phyloP scores from a whole-genome alignment of 768 basidiomycete species.

The Asterophora parasitica region DNA sequence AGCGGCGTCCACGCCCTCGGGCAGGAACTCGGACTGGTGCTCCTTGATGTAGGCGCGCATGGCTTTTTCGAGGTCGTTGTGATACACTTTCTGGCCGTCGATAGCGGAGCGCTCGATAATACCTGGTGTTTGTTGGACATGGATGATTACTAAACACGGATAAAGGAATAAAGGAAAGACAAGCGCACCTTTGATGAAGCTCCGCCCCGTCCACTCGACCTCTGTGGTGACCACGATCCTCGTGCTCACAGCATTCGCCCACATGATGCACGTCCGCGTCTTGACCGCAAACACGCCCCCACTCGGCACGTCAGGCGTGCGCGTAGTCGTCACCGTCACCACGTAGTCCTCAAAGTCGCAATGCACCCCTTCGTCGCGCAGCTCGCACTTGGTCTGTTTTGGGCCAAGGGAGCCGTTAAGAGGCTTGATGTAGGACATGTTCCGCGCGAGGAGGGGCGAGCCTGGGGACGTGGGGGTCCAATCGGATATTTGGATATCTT shows the following conservation, averaged over 20 bases:
- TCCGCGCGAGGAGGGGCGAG: constrained; percentile 70
- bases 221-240: constrained; percentile 83
- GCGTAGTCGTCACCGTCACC: constrained; percentile 81
- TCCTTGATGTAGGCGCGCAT: constrained; percentile 88
- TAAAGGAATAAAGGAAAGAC: neutral
- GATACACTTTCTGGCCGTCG: constrained; percentile 88
- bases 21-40: constrained; percentile 86
- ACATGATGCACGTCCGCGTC: constrained; percentile 92
- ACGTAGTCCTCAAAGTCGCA: constrained; percentile 84
- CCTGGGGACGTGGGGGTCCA: constrained; percentile 71
- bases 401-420: constrained; percentile 85
- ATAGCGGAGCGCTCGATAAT: constrained; percentile 91
- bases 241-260: constrained; percentile 77
- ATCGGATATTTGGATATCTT: constrained; percentile 94
- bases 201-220: constrained; percentile 95
- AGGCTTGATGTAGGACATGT: constrained; percentile 97
- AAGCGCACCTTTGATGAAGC: constrained; percentile 84
- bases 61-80: constrained; percentile 73
- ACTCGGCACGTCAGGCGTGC: constrained; percentile 91
- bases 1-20: constrained; percentile 67
- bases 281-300: constrained; percentile 92
- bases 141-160: too few relatives aligned
- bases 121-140: constrained; percentile 38
- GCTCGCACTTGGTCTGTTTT: constrained; percentile 93
- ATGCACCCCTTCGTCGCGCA: constrained; percentile 78